These are phyloP conservation scores for Amaranthus tricolor DNA, from an alignment of 179 eudicot genomes.

Conservation along the genomic window DNA sequence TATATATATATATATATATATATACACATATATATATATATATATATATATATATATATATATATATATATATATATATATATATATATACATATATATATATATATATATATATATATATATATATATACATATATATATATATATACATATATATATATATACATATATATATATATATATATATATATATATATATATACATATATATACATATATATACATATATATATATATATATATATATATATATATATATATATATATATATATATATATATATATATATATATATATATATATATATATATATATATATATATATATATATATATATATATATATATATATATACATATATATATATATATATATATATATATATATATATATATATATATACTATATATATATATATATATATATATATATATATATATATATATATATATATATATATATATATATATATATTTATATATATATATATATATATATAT, in stretches of 20 bases:
- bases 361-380: too few relatives aligned
- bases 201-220: background rate
- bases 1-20: too few relatives aligned
- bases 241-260: background rate
- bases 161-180: background rate
- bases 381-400: too few relatives aligned
- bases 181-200: background rate
- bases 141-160: background rate
- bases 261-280: constrained; percentile 4
- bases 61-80: too few relatives aligned
- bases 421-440: too few relatives aligned
- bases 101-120: background rate
- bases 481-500: background rate
- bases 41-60: too few relatives aligned
- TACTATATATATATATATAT: too few relatives aligned
- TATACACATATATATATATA: too few relatives aligned
- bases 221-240: constrained; percentile 2
- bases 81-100: too few relatives aligned
- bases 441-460: background rate
- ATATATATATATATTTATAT: background rate
- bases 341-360: too few relatives aligned
- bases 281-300: constrained; percentile 1
- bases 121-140: constrained; percentile 4
- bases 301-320: background rate
- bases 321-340: too few relatives aligned